A percentile compares a stretch with the other conserved stretches of the same genome.
Conservation (phyloP, 1,139 yeast species). For the Sugiyamaella neomexicana region DNA sequence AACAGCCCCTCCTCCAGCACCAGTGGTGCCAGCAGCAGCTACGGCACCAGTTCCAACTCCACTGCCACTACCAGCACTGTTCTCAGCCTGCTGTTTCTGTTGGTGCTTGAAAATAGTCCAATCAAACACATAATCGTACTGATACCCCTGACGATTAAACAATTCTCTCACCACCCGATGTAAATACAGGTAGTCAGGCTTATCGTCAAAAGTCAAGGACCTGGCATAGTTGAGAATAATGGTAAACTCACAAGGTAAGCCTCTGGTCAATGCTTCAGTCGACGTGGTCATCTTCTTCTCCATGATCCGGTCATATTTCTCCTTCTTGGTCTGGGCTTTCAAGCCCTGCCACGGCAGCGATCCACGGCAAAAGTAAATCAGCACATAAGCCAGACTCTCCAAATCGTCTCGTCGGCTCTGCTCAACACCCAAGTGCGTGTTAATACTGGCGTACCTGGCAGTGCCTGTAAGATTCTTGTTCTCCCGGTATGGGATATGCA, state of each 20-base stretch:
- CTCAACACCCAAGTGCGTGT: constrained; percentile 95
- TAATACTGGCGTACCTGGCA: constrained; percentile 93
- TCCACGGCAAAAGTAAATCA: constrained; percentile 92
- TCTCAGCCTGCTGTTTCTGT: constrained; percentile 26
- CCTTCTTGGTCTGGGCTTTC: constrained; percentile 95
- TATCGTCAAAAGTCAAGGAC: constrained; percentile 89
- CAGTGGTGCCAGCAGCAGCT: not conserved
- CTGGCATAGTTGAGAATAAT: constrained; percentile 88
- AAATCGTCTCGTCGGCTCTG: constrained; percentile 96
- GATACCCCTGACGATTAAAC: constrained; percentile 83
- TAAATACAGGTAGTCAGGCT: constrained; percentile 90
- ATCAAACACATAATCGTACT: constrained; percentile 92
- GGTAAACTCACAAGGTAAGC: constrained; percentile 87
- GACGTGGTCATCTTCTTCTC: constrained; percentile 95
- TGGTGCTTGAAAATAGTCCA: constrained; percentile 92
- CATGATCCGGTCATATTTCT: constrained; percentile 94
- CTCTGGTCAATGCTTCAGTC: constrained; percentile 83
- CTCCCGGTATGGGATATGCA: constrained; percentile 95
- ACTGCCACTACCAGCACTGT: constrained; percentile 3
- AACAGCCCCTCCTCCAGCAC: not conserved
- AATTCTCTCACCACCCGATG: constrained; percentile 88
- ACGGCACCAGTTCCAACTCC: constrained; percentile 10
- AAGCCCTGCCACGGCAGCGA: constrained; percentile 98
- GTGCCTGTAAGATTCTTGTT: constrained; percentile 96
- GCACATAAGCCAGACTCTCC: constrained; percentile 92